Conservation (phyloP, 306 rosid species). For the Vicia villosa region DNA sequence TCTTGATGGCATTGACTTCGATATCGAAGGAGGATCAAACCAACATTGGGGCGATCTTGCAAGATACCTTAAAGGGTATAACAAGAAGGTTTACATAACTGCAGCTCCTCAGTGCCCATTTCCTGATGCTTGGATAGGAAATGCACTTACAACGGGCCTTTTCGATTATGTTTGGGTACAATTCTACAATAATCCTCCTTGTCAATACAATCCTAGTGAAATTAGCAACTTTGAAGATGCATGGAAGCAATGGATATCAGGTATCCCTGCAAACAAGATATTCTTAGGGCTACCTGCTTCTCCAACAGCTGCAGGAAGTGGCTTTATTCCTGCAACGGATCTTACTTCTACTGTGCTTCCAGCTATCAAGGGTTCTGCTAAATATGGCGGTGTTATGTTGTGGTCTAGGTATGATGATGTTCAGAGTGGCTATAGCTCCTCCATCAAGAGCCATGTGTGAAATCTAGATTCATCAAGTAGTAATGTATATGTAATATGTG, state of each 20-base stretch:
- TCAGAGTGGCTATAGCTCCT: constrained; percentile 41
- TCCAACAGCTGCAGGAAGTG: constrained; percentile 40
- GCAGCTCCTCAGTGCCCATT: constrained; percentile 54
- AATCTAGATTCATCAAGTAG: not conserved
- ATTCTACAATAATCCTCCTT: constrained; percentile 37
- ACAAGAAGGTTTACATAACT: constrained; percentile 27
- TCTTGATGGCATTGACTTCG: constrained; percentile 42
- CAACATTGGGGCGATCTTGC: constrained; percentile 28
- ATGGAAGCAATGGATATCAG: constrained; percentile 36
- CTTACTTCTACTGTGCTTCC: constrained; percentile 49
- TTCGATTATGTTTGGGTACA: constrained; percentile 45
- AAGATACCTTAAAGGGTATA: constrained; percentile 10
- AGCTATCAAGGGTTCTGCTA: constrained; percentile 35
- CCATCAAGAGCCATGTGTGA: constrained; percentile 35
- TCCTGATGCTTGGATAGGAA: constrained; percentile 49
- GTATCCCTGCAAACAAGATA: constrained; percentile 38
- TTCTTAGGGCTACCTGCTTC: constrained; percentile 50
- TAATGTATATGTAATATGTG: not conserved
- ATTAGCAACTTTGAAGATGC: constrained; percentile 34
- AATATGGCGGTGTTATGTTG: constrained; percentile 47
- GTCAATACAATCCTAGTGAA: constrained; percentile 28
- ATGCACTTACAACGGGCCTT: constrained; percentile 34
- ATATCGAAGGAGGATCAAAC: constrained; percentile 30
- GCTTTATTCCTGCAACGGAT: constrained; percentile 38
- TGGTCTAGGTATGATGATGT: constrained; percentile 51